A percentile compares a stretch with the other conserved stretches of the same genome.
Conservation (phyloP, 345 rosid genomes). For the Erysimum cheiranthoides region DNA sequence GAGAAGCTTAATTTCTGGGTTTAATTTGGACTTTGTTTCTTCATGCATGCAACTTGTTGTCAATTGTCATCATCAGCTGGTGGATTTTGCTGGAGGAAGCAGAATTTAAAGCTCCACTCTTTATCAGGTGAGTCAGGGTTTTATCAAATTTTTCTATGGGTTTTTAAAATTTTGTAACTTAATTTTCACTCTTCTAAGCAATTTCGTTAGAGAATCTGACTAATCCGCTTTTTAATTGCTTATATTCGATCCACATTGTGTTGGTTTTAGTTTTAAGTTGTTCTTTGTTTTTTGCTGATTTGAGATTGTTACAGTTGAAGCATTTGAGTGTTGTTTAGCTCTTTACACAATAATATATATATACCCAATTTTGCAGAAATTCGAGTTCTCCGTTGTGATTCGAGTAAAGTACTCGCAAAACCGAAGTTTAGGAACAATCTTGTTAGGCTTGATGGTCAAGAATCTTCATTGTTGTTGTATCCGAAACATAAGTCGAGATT, state of each 20-base stretch:
- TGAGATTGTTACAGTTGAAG: not conserved
- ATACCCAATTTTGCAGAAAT: constrained; percentile 34
- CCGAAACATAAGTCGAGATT: constrained; percentile 43
- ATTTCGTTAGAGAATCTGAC: not conserved
- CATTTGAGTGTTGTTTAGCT: constrained; percentile 5
- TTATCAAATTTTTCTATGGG: too few species aligned
- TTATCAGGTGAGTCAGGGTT: constrained; percentile 39
- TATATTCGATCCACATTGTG: not conserved
- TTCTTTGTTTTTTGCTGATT: not conserved
- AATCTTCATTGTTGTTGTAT: constrained; percentile 21
- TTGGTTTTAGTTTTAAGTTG: not conserved
- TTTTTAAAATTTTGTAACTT: not conserved
- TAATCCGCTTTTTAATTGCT: not conserved
- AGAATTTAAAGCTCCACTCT: constrained; percentile 42
- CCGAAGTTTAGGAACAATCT: constrained; percentile 44
- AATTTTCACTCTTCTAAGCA: not conserved
- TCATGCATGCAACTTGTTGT: constrained; percentile 45
- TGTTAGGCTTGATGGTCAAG: constrained; percentile 43
- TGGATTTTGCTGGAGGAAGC: constrained; percentile 39
- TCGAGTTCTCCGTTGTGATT: constrained; percentile 46
- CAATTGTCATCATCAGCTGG: constrained; percentile 35
- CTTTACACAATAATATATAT: not conserved
- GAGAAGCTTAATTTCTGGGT: constrained; percentile 17
- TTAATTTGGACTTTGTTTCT: constrained; percentile 20
- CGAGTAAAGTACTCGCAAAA: constrained; percentile 44